Conservation (phyloP, 352 stramenopile species). For the Plasmopara viticola region DNA sequence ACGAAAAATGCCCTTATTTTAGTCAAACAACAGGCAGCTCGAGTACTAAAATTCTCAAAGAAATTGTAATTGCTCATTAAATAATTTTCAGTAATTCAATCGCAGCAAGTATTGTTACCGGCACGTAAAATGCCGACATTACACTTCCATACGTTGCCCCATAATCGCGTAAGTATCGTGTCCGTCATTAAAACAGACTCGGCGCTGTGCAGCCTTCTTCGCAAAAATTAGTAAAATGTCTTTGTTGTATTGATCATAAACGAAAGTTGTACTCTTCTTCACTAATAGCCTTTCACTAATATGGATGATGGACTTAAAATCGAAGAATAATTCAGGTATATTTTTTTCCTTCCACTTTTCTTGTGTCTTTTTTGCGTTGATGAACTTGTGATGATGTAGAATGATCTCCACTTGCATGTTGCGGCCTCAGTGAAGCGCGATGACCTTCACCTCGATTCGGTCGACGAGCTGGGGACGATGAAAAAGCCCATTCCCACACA, state of each 20-base stretch:
- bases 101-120: too few relatives aligned
- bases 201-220: too few relatives aligned
- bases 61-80: too few relatives aligned
- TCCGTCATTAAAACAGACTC: too few relatives aligned
- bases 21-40: too few relatives aligned
- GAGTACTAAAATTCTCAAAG: too few relatives aligned
- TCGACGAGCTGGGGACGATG: constrained; percentile 30
- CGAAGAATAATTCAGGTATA: background rate
- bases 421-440: constrained; percentile 1
- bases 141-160: too few relatives aligned
- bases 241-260: background rate
- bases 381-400: constrained; percentile 5
- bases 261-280: background rate
- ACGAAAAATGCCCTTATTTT: too few relatives aligned
- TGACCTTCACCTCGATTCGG: constrained; percentile 6
- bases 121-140: too few relatives aligned
- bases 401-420: background rate
- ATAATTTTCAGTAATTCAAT: too few relatives aligned
- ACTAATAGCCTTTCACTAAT: background rate
- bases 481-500: constrained; percentile 60
- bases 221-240: background rate
- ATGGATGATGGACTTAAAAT: background rate
- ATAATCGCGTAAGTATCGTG: too few relatives aligned
- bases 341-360: background rate
- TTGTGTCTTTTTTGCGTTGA: constrained; percentile 13